Evolutionary conservation across 257 asterid genomes (phyloP).

Genomic region (Vinca minor): DNA sequence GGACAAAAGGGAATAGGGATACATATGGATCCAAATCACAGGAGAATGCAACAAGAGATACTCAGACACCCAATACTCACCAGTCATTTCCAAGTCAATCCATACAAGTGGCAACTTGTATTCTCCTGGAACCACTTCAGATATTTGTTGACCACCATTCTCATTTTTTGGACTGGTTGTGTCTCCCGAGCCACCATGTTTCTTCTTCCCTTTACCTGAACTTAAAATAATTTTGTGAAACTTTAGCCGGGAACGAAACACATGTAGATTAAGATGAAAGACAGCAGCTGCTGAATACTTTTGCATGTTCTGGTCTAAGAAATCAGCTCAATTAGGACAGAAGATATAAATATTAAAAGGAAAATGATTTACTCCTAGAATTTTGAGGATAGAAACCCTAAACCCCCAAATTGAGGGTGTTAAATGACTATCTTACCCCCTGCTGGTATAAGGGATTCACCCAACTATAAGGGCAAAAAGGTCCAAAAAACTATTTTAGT

Average conservation of each 20-base stretch:
- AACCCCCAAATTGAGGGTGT: no score
- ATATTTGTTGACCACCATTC: conserved; percentile 21
- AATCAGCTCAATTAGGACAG: not conserved
- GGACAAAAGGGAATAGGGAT: not conserved
- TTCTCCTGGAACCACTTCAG: conserved; percentile 22
- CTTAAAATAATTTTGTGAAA: conserved; percentile 1
- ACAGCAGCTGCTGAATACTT: not conserved
- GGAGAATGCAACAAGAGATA: not conserved
- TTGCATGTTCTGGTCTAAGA: not conserved
- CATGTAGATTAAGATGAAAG: not conserved
- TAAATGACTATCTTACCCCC: no score
- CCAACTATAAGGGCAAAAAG: no score
- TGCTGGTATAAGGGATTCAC: no score
- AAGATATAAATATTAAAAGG: not conserved
- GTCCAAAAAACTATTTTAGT: no score
- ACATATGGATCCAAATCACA: not conserved
- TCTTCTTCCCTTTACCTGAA: conserved; percentile 36
- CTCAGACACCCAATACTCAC: conserved; percentile 26
- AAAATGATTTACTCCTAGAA: no score
- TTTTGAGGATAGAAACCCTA: no score
- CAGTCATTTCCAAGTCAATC: conserved; percentile 99
- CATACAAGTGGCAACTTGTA: conserved; percentile 87
- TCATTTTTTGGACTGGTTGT: conserved; percentile 21
- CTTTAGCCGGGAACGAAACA: not conserved
- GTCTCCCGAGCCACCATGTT: conserved; percentile 24